These are phyloP conservation scores for Aspergillus transmontanensis DNA, from an alignment of 2,329 filamentous ascomycete species.

Conservation along the genomic window DNA sequence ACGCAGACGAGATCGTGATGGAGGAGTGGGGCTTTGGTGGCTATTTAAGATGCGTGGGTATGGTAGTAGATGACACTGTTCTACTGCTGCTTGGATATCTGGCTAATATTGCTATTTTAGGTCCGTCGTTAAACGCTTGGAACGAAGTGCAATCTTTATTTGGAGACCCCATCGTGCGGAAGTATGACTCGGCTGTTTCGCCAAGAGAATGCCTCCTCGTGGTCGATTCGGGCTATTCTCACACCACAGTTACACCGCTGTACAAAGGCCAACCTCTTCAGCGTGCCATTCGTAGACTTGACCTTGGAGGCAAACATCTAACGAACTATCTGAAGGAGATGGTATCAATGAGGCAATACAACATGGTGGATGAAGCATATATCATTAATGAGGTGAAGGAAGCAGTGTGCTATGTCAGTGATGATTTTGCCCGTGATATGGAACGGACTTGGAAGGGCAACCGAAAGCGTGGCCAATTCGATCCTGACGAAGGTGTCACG, in stretches of 20 bases:
- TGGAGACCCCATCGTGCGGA: constrained; percentile 54
- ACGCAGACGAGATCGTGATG: constrained; percentile 95
- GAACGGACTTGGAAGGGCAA: constrained; percentile 84
- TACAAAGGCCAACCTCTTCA: constrained; percentile 80
- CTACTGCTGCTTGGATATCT: neutral
- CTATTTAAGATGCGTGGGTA: constrained; percentile 76
- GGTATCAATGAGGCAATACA: constrained; percentile 87
- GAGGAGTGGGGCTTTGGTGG: constrained; percentile 93
- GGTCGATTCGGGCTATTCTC: constrained; percentile 89
- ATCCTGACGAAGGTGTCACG: constrained; percentile 57
- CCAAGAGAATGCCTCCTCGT: constrained; percentile 83
- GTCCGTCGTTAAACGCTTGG: constrained; percentile 77
- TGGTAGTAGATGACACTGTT: constrained; percentile 33
- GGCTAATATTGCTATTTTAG: constrained; percentile 44
- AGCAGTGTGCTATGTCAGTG: constrained; percentile 77
- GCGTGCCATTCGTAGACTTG: constrained; percentile 77
- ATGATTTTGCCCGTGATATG: constrained; percentile 75
- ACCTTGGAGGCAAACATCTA: constrained; percentile 88
- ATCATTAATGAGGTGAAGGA: constrained; percentile 98
- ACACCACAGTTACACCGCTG: constrained; percentile 86
- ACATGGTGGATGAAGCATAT: constrained; percentile 91
- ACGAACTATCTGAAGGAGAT: constrained; percentile 91
- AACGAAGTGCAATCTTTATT: constrained; percentile 74
- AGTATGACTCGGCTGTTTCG: constrained; percentile 42
- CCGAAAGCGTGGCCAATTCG: constrained; percentile 40